These are phyloP conservation scores for Geotrichum fermentans DNA, from an alignment of 1,139 yeast genomes.

Conservation along the genomic window DNA sequence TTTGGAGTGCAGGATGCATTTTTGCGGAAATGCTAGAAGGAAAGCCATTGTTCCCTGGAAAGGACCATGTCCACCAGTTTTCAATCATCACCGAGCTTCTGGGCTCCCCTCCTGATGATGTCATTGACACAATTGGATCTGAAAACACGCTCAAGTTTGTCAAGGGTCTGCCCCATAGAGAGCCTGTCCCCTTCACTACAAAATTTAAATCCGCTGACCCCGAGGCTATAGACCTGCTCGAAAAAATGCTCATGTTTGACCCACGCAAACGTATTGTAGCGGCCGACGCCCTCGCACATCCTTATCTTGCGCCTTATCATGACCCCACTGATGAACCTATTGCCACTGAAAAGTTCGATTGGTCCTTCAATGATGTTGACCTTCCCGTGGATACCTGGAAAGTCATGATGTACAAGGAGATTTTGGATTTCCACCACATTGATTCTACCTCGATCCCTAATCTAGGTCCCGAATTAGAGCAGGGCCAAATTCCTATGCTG, in stretches of 20 bases:
- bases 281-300: conserved; percentile 82
- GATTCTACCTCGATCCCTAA: conserved; percentile 33
- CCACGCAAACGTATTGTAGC: conserved; percentile 93
- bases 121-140: conserved; percentile 90
- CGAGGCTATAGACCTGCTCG: conserved; percentile 79
- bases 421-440: conserved; percentile 86
- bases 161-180: conserved; percentile 86
- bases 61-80: conserved; percentile 97
- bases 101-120: conserved; percentile 96
- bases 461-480: neutral
- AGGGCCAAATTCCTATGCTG: neutral
- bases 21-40: conserved; percentile 98
- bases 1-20: conserved; percentile 99
- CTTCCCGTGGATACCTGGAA: conserved; percentile 97
- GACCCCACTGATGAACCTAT: conserved; percentile 97
- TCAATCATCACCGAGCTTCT: conserved; percentile 91
- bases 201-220: conserved; percentile 86
- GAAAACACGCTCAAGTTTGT: conserved; percentile 94
- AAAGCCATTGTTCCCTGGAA: conserved; percentile 97
- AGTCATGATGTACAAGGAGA: conserved; percentile 98
- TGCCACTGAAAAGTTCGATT: conserved; percentile 88
- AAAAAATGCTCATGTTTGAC: conserved; percentile 88
- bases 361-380: conserved; percentile 98
- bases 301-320: conserved; percentile 94
- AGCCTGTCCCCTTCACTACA: conserved; percentile 80